Evolutionary conservation across 2,329 filamentous ascomycete species (phyloP).

Genomic region (Alternaria sp.): DNA sequence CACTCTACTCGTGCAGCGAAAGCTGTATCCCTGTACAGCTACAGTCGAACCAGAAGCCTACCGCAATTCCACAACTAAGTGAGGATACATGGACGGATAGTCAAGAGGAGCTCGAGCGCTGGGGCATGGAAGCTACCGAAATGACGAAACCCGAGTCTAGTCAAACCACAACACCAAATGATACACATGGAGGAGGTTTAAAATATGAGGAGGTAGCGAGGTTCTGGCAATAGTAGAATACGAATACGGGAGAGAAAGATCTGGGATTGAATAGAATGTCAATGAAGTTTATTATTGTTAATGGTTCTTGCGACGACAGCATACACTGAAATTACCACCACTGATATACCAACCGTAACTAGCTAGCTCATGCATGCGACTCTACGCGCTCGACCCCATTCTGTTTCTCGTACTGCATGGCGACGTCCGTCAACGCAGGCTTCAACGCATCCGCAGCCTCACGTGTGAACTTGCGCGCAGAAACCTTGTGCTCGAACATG

Average conservation of each 20-base stretch:
- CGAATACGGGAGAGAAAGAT: background rate
- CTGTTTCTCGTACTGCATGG: conserved; percentile 30
- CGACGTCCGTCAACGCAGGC: conserved; percentile 26
- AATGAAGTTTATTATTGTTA: background rate
- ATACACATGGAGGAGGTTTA: background rate
- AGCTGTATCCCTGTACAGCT: background rate
- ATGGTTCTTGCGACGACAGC: background rate
- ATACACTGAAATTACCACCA: background rate
- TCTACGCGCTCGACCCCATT: conserved; percentile 25
- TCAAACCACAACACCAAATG: background rate
- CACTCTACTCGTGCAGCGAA: conserved; percentile 11
- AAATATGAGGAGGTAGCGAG: conserved; percentile 1
- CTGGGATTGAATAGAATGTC: background rate
- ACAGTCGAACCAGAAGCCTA: background rate
- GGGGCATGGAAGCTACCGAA: conserved; percentile 8
- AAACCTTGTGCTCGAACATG: conserved; percentile 34
- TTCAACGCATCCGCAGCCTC: conserved; percentile 29
- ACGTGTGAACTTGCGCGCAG: conserved; percentile 34
- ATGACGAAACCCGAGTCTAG: background rate
- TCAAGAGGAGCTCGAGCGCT: conserved; percentile 17
- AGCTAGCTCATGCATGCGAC: conserved; percentile 18
- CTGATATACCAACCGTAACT: background rate
- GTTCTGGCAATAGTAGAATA: conserved; percentile 2
- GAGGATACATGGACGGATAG: conserved; percentile 15
- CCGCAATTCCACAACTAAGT: background rate